Conservation (phyloP, 2,329 filamentous ascomycete genomes). For the Fusarium haematococcum region DNA sequence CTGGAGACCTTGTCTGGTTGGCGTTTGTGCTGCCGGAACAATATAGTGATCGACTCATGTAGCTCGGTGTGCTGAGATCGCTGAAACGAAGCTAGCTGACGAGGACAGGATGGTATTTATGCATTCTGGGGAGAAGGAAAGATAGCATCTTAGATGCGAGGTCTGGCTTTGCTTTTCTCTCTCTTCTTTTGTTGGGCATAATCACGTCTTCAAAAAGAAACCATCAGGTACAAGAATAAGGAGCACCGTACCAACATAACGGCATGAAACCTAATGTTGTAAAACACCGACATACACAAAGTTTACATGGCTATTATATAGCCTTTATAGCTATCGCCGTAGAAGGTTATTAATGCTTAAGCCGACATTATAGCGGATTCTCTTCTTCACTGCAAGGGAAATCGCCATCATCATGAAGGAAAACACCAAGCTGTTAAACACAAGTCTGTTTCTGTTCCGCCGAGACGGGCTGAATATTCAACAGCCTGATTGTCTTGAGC, state of each 20-base stretch:
- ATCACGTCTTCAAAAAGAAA: not conserved
- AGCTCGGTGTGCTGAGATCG: not conserved
- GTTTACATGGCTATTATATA: not conserved
- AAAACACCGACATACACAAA: not conserved
- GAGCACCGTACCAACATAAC: not conserved
- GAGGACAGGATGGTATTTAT: not conserved
- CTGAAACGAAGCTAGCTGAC: not conserved
- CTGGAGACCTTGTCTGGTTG: not conserved
- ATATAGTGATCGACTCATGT: not conserved
- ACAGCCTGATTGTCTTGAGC: too few species aligned
- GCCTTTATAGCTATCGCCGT: not conserved
- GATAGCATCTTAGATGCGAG: not conserved
- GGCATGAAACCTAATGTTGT: not conserved
- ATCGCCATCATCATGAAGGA: too few species aligned
- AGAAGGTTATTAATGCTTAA: too few species aligned
- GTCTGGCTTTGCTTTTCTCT: not conserved
- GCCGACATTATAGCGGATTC: too few species aligned
- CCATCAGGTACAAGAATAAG: not conserved
- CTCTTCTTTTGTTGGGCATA: not conserved
- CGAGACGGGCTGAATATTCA: too few species aligned
- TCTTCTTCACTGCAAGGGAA: too few species aligned
- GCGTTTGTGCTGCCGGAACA: not conserved
- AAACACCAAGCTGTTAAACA: too few species aligned
- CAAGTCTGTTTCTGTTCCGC: too few species aligned
- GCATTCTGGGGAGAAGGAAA: not conserved